phyloP scores from a whole-genome alignment of 345 rosid species.

The Streptanthus diversifolius region DNA sequence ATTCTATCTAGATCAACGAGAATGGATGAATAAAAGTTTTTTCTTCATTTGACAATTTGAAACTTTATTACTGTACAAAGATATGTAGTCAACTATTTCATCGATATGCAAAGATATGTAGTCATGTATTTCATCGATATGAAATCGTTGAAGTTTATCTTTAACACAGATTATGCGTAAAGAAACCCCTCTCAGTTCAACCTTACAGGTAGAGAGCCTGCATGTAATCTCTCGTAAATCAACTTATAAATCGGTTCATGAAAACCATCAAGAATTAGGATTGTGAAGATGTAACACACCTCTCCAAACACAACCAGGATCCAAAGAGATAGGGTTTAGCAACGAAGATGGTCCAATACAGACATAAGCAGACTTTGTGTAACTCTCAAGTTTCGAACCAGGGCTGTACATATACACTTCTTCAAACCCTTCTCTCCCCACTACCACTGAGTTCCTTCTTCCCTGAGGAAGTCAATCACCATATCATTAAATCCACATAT shows the following conservation, averaged over 20 bases:
- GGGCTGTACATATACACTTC: constrained; percentile 85
- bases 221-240: too few species aligned
- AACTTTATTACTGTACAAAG: too few species aligned
- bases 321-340: constrained; percentile 53
- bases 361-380: constrained; percentile 65
- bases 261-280: constrained; percentile 50
- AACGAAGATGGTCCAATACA: constrained; percentile 65
- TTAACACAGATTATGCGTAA: too few species aligned
- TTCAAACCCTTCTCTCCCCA: constrained; percentile 65
- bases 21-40: too few species aligned
- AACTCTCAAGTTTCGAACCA: constrained; percentile 63
- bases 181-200: too few species aligned
- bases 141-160: too few species aligned
- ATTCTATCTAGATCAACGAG: neutral
- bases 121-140: too few species aligned
- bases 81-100: too few species aligned
- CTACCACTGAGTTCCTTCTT: constrained; percentile 69
- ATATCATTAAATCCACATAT: constrained; percentile 3
- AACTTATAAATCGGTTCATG: neutral
- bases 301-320: constrained; percentile 65
- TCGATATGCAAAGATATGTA: too few species aligned
- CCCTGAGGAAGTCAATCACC: constrained; percentile 43
- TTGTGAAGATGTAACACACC: constrained; percentile 66
- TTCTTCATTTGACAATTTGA: too few species aligned
- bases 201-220: too few species aligned